Base-by-base conservation (phyloP, 768 basidiomycete species). In the Brasilioporus rufonigricans region DNA sequence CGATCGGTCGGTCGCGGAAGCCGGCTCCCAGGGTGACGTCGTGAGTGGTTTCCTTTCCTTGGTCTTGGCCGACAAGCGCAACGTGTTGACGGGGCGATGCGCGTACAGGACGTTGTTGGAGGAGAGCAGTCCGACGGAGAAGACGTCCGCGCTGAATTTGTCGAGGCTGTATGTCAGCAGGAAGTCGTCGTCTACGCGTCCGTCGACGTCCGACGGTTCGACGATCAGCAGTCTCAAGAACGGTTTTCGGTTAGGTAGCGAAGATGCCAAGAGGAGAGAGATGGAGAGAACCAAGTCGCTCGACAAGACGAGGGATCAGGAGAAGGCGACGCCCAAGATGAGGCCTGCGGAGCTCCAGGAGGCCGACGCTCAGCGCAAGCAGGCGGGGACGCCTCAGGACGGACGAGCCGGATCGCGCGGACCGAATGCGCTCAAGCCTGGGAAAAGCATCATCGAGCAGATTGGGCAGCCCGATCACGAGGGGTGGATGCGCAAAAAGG, bases 401-500 rank as follows among this genome's bases (percentile, higher is more conserved):
- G 56, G 50, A 18, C 62, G 62, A 41, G 57, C 41, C 5, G 60
- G 60, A 13, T 53, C 57, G 4, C 65, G 60, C 8, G 66, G 65
- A 18, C 71, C 69, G 35, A 76, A 72, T 21, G 68, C 75, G 3
- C 67, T 85, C 57, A 80, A 79, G 63, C 77, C 76, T 29, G 90
- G 89, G 0, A 76, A 78, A 68, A 92, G 84, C 55, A 89, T 97
- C 46, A 70, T 97, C 51, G 85, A 92, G 52, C 91, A 96, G 72
- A 93, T 99, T 57, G 97, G 96, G 5, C 81, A 81, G 24, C 84
- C 93, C 16, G 97, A 99, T 73, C 85, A 91, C 68, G 77, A 80
- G 31, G 97, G 97, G 8, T 98, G 92, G 87, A 87, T 99, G 88
- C 82, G 90, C 66, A 99, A 98, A 81, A 92, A 86, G 75, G 91